phyloP scores from a whole-genome alignment of 148 eudicot genomes.

The Amaranthus palmeri region DNA sequence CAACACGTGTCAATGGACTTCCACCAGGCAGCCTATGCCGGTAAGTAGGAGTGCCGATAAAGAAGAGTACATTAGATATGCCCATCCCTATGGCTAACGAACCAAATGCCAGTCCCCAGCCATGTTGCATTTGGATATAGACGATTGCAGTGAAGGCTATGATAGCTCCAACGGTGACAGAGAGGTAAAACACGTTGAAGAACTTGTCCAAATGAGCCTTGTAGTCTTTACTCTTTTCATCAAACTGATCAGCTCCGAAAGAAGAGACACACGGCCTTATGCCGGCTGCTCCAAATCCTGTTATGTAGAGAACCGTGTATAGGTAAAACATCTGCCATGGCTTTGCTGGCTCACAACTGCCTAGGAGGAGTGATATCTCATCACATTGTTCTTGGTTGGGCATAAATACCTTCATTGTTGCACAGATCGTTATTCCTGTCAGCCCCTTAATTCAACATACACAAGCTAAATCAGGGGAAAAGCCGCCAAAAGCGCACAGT shows the following conservation, averaged over 20 bases:
- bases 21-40: constrained; percentile 88
- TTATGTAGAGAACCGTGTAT: constrained; percentile 56
- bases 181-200: constrained; percentile 77
- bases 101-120: constrained; percentile 79
- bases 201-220: constrained; percentile 64
- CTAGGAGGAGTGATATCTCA: constrained; percentile 58
- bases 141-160: constrained; percentile 76
- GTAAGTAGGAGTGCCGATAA: constrained; percentile 73
- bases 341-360: constrained; percentile 70
- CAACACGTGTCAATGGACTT: constrained; percentile 81
- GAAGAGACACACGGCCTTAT: constrained; percentile 89
- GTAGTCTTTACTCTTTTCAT: constrained; percentile 58
- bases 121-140: constrained; percentile 65
- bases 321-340: constrained; percentile 80
- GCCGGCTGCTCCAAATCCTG: constrained; percentile 89
- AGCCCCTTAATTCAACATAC: constrained; percentile 45
- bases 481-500: not conserved
- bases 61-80: constrained; percentile 67
- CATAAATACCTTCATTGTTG: constrained; percentile 51
- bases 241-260: constrained; percentile 91
- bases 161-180: constrained; percentile 78
- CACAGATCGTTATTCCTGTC: constrained; percentile 72
- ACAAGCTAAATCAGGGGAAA: not conserved
- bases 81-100: constrained; percentile 76
- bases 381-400: constrained; percentile 76